Evolutionary conservation across 805 yeast species (phyloP), one percentile per base, ranked within the genome.

Genomic region (Kluyveromyces aestuarii): DNA sequence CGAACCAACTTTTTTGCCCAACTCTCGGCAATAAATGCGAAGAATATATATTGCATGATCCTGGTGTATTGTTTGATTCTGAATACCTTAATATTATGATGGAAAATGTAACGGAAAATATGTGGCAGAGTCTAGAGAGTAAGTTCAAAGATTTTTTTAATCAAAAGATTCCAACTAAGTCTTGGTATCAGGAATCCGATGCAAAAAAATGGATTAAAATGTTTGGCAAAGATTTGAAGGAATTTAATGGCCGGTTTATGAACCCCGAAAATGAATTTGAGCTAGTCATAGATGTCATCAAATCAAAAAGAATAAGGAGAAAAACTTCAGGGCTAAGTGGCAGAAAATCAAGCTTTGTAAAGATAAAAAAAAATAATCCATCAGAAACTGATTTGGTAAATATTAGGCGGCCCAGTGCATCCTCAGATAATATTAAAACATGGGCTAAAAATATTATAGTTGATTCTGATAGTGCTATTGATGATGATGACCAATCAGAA

Each of bases 11-110:
- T 43, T 63, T 73, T 18, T 84, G 88, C 7, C 61, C 65, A 11
- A 77, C 81, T 53, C 62, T 89, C 37, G 71, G 79, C 51, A 71
- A 73, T 45, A 75, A 78, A 47, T 79, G 95, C 59, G 67, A 82
- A 25, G 81, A 87, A 82, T 84, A 76, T 55, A 70, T 87, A 11
- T 80, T 76, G 54, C 73, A 77, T 53, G 87, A 87, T 60, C 66
- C 85, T 48, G 88, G 81, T 30, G 59, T 79, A 2, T 57, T 86
- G 14, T 66, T 88, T 35, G 75, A 79, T 47, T 82, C 80, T 19
- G 64, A 66, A 1, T 70, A 71, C 47, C 50, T 62, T 1, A 65
- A 67, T 8, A 49, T 72, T 33, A 52, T 74, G 1, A 59, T 60
- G 9, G 61, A 64, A 4, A 55, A 60, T 46, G 55, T 59, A 33